Conservation (phyloP, 202 grass and related monocot species). For the Cymbopogon flexuosus region DNA sequence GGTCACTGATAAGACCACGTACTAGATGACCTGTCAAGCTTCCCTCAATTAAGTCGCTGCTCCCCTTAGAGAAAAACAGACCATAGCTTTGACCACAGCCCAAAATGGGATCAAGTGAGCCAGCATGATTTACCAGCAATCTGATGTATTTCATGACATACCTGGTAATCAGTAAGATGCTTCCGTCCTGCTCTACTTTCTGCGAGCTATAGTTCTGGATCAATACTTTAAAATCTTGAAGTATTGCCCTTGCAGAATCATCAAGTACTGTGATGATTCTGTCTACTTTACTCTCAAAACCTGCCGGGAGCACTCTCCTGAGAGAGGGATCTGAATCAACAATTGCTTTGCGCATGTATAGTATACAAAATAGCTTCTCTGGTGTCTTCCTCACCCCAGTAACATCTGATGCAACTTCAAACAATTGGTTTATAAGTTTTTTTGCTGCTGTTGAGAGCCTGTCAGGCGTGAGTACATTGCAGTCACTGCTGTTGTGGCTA, state of each 20-base stretch:
- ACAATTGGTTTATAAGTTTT: neutral
- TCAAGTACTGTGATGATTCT: neutral
- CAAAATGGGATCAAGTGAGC: conserved; percentile 31
- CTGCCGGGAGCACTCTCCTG: neutral
- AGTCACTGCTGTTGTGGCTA: neutral
- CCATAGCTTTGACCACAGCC: neutral
- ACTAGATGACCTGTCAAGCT: neutral
- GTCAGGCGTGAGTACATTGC: neutral
- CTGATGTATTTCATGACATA: conserved; percentile 39
- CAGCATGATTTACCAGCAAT: conserved; percentile 25
- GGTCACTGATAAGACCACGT: neutral
- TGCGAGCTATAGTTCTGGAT: conserved; percentile 6
- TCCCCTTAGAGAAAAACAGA: neutral
- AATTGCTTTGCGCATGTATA: conserved; percentile 9
- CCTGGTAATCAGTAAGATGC: neutral
- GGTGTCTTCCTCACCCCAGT: neutral
- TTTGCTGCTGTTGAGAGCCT: neutral
- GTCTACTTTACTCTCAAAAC: neutral
- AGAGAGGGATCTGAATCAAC: conserved; percentile 14
- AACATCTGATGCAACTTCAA: neutral
- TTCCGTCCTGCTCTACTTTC: conserved; percentile 3
- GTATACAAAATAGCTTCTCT: conserved; percentile 20
- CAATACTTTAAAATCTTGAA: neutral
- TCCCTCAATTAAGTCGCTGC: neutral
- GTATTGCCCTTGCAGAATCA: conserved; percentile 1